phyloP scores from a whole-genome alignment of 768 basidiomycete genomes.

The Dendrothele bispora region DNA sequence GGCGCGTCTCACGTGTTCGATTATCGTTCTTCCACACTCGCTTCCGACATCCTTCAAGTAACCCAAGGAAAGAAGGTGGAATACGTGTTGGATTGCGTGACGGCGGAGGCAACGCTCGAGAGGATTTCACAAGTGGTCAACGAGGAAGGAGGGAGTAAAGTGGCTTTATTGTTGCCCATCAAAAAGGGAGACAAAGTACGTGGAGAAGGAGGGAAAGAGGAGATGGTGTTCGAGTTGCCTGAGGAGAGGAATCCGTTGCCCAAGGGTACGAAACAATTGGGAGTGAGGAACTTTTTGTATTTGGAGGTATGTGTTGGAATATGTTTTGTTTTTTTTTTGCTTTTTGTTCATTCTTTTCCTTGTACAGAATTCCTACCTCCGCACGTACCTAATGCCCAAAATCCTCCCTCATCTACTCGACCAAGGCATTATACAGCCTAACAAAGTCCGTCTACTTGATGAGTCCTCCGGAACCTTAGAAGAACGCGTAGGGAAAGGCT shows the following conservation, averaged over 20 bases:
- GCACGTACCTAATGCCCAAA: slow-evolving; percentile 41
- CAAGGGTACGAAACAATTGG: slow-evolving; percentile 30
- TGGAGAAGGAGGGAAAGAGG: slow-evolving; percentile 21
- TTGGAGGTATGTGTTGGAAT: slow-evolving; percentile 39
- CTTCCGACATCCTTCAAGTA: no score
- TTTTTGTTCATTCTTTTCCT: neutral
- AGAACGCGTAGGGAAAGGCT: slow-evolving; percentile 38
- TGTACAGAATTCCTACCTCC: slow-evolving; percentile 41
- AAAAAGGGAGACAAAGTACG: slow-evolving; percentile 41
- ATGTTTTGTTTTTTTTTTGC: no score
- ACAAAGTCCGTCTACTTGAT: slow-evolving; percentile 37
- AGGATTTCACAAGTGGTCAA: slow-evolving; percentile 36
- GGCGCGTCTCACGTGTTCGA: slow-evolving; percentile 42
- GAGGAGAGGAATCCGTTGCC: slow-evolving; percentile 36
- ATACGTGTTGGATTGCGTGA: slow-evolving; percentile 37
- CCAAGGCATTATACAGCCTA: slow-evolving; percentile 39
- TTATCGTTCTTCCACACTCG: slow-evolving; percentile 35
- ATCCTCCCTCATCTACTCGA: slow-evolving; percentile 43
- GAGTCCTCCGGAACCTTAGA: slow-evolving; percentile 40
- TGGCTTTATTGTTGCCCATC: slow-evolving; percentile 45
- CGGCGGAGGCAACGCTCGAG: slow-evolving; percentile 33
- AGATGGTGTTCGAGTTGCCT: slow-evolving; percentile 33
- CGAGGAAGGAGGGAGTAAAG: slow-evolving; percentile 31
- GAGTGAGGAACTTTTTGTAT: slow-evolving; percentile 41
- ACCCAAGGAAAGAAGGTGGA: slow-evolving; percentile 27